These are phyloP conservation scores for Elasticomyces elasticus DNA, from an alignment of 495 filamentous ascomycete genomes.

Conservation along the genomic window DNA sequence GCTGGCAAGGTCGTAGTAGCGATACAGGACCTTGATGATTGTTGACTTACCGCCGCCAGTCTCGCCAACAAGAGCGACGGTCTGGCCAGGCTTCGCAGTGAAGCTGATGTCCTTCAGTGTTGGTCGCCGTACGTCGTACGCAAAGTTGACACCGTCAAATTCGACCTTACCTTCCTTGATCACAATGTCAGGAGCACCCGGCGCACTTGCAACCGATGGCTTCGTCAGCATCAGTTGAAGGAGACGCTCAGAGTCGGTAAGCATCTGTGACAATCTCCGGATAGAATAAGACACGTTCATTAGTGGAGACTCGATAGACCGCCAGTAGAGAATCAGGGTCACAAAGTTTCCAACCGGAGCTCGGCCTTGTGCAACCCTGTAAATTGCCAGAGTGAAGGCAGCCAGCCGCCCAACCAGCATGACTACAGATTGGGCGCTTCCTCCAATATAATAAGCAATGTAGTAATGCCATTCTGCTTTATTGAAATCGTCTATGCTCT, in stretches of 20 bases:
- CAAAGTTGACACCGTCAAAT: conserved; percentile 57
- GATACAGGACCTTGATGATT: conserved; percentile 55
- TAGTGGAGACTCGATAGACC: conserved; percentile 42
- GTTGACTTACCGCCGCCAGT: conserved; percentile 72
- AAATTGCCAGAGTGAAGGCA: conserved; percentile 57
- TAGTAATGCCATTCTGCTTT: conserved; percentile 26
- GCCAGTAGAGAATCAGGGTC: conserved; percentile 63
- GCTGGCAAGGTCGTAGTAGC: conserved; percentile 57
- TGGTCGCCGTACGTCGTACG: conserved; percentile 58
- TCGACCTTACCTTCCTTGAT: conserved; percentile 51
- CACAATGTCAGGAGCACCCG: conserved; percentile 44
- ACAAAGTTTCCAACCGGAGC: conserved; percentile 61
- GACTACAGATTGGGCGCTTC: conserved; percentile 48
- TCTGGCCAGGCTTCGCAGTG: conserved; percentile 43
- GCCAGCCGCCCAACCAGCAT: conserved; percentile 53
- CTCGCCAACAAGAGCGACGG: conserved; percentile 65
- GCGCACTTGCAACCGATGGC: conserved; percentile 49
- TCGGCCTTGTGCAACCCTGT: conserved; percentile 47
- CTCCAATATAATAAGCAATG: conserved; percentile 23
- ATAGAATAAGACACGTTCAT: conserved; percentile 53
- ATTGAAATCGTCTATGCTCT: conserved; percentile 22
- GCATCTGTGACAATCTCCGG: conserved; percentile 42
- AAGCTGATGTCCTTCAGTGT: conserved; percentile 59
- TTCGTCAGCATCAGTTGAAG: conserved; percentile 60
- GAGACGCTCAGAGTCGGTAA: conserved; percentile 63